phyloP scores from a whole-genome alignment of 768 basidiomycete genomes.

The Fistulinella prunicolor region DNA sequence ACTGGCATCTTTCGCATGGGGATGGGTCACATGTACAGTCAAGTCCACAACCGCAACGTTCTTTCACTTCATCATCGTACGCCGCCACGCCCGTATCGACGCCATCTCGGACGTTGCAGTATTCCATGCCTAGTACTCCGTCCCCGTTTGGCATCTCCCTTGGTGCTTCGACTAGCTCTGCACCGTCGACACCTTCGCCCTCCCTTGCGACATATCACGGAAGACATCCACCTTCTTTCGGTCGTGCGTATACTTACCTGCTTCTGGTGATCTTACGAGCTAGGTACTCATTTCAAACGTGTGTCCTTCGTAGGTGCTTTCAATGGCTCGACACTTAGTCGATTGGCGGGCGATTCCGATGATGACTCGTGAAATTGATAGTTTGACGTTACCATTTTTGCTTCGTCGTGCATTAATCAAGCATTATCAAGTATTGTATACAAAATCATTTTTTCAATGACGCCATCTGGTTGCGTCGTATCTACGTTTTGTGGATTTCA shows the following conservation, averaged over 20 bases:
- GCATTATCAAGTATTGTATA: no score
- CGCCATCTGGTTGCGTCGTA: no score
- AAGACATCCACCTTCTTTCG: constrained; percentile 33
- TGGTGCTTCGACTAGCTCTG: constrained; percentile 26
- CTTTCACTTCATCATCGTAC: constrained; percentile 29
- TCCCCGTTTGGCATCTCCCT: constrained; percentile 38
- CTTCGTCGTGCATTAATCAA: no score
- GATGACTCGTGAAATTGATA: constrained; percentile 23
- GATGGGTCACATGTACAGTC: no score
- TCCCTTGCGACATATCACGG: constrained; percentile 41
- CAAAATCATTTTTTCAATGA: no score
- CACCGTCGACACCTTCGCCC: constrained; percentile 35
- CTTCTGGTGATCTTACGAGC: no score
- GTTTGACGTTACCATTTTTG: no score
- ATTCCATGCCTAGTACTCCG: constrained; percentile 36
- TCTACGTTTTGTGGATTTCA: no score
- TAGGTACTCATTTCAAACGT: no score
- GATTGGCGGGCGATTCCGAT: constrained; percentile 28
- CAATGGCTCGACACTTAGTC: constrained; percentile 27
- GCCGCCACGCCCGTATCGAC: constrained; percentile 30
- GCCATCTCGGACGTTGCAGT: constrained; percentile 32
- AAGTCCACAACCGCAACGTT: constrained; percentile 28
- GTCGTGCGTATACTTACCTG: constrained; percentile 38
- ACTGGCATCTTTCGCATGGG: no score
- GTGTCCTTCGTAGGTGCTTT: constrained; percentile 34